Base-by-base conservation (phyloP, 352 stramenopile genomes). In the Pythium monospermum region DNA sequence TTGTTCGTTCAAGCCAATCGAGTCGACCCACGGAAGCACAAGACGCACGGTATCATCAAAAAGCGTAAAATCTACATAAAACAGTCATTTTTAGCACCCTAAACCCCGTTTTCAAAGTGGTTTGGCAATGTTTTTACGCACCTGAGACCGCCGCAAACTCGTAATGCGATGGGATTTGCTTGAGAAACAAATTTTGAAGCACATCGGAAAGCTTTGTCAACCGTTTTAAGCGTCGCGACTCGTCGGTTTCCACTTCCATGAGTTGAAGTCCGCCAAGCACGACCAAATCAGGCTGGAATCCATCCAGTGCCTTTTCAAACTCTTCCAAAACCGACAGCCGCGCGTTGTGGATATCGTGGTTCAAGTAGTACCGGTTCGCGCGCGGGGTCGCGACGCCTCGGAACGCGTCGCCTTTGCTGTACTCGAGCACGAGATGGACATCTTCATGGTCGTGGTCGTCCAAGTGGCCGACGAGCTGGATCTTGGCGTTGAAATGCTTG, bases 331-430 rank as follows among this genome's bases (percentile, higher is more conserved):
- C 82, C 13, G 82, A 91, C 35, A 92, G 49, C 6, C 69, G 73
- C 12, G 82, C 79, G 45, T 92, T 92, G 64, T 92, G 80, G 27
- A 91, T 83, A 50, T 92, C 82, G 59, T 92, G 82, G 61, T 92
- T 92, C 16, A 92, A 67, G 46, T 92, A 92, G 51, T 92, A 92
- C 11, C 82, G 64, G 55, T 92, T 92, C 32, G 82, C 82, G 31
- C 82, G 79, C 13, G 79, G 79, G 5, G 82, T 86, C 26, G 53
- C 61, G 49, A 87, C 65, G 43, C 69, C 71, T 32, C 73, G 66
- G 46, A 90, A 89, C 18, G 43, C 44, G 40, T 92, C 79, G 18
- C 74, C 76, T 27, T 76, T 85, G 47, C 62, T 31, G 59, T 92
- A 92, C 57, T 92, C 82, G 6, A 92, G 63, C 54, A 91, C 82